phyloP scores from a whole-genome alignment of 2,329 filamentous ascomycete genomes.

The Phyllosticta citriasiana region DNA sequence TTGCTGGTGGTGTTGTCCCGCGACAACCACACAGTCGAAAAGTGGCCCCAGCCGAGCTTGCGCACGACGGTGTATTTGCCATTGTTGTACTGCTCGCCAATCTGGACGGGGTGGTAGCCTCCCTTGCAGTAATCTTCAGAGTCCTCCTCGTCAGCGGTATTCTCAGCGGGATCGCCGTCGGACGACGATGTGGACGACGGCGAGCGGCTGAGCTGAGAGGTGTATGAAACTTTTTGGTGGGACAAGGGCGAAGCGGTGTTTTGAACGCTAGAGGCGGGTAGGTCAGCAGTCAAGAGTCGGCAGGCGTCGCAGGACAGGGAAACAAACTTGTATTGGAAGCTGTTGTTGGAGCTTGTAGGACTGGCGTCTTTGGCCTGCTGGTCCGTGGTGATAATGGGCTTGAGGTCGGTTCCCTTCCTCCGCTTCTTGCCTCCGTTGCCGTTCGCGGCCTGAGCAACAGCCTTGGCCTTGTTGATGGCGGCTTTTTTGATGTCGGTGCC shows the following conservation, averaged over 20 bases:
- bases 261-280: conserved; percentile 22
- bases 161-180: conserved; percentile 71
- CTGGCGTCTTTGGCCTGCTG: conserved; percentile 39
- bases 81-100: conserved; percentile 96
- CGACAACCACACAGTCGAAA: conserved; percentile 87
- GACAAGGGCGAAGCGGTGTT: conserved; percentile 41
- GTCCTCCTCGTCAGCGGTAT: conserved; percentile 95
- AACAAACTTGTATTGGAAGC: conserved; percentile 33
- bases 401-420: conserved; percentile 60
- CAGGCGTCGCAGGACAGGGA: background rate
- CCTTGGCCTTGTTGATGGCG: conserved; percentile 56
- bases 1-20: conserved; percentile 80
- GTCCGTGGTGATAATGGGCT: conserved; percentile 68
- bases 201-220: conserved; percentile 56
- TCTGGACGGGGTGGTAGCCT: conserved; percentile 88
- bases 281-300: background rate
- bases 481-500: conserved; percentile 54
- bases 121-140: conserved; percentile 99
- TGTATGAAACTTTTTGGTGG: conserved; percentile 38
- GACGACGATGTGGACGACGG: conserved; percentile 67
- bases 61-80: conserved; percentile 92
- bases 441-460: conserved; percentile 49
- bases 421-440: conserved; percentile 57
- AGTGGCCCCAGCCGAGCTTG: conserved; percentile 97
- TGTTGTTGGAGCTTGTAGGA: conserved; percentile 24